These are phyloP conservation scores for Trichosporon asahii DNA, from an alignment of 1,284 basidiomycete species.

Conservation along the genomic window DNA sequence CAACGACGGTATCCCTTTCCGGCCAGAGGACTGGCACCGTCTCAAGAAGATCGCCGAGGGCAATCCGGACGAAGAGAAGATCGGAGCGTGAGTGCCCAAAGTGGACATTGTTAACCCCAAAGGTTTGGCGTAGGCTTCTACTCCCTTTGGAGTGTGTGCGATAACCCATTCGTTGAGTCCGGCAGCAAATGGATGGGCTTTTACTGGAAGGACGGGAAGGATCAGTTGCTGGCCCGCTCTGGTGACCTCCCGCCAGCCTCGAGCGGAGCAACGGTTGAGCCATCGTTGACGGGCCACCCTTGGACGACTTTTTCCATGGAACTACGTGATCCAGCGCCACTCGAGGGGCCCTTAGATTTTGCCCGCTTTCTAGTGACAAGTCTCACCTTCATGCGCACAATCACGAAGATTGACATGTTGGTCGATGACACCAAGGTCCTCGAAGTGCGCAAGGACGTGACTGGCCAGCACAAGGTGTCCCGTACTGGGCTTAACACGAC, in stretches of 20 bases:
- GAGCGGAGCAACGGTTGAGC: slow-evolving; percentile 30
- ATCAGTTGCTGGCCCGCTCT: slow-evolving; percentile 74
- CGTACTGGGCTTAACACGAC: slow-evolving; percentile 53
- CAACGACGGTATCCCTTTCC: slow-evolving; percentile 80
- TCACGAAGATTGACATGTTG: slow-evolving; percentile 72
- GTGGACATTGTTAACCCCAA: neutral
- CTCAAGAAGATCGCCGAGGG: slow-evolving; percentile 67
- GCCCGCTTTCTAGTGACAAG: slow-evolving; percentile 86
- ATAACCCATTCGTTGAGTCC: slow-evolving; percentile 88
- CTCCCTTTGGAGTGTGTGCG: slow-evolving; percentile 57
- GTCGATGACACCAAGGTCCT: slow-evolving; percentile 76
- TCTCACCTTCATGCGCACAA: slow-evolving; percentile 86
- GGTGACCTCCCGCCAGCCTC: slow-evolving; percentile 60
- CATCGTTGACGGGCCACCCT: slow-evolving; percentile 47
- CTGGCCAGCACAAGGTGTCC: slow-evolving; percentile 61
- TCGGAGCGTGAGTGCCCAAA: slow-evolving; percentile 45
- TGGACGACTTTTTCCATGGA: slow-evolving; percentile 94
- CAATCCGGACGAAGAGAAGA: slow-evolving; percentile 57
- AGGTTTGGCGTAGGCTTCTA: slow-evolving; percentile 56
- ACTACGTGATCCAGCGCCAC: slow-evolving; percentile 74
- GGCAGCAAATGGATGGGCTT: slow-evolving; percentile 93
- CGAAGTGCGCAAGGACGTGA: slow-evolving; percentile 66
- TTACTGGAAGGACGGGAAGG: slow-evolving; percentile 91
- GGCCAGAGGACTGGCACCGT: slow-evolving; percentile 76
- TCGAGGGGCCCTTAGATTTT: slow-evolving; percentile 79